Conservation (phyloP, 352 stramenopile species). For the Phytophthora litchii region DNA sequence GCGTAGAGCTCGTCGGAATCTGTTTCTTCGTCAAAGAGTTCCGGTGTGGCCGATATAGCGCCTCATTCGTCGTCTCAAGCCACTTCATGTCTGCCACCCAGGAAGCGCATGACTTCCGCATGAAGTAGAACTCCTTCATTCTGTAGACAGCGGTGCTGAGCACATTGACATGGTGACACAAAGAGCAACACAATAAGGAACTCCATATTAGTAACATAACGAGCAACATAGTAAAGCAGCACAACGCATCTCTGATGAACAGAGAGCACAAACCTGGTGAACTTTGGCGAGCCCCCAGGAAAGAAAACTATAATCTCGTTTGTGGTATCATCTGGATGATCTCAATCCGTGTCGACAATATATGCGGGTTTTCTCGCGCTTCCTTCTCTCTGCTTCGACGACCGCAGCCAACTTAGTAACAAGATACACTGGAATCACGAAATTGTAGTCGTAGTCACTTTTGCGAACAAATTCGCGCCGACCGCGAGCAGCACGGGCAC, state of each 20-base stretch:
- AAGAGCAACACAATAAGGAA: background rate
- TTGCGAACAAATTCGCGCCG: background rate
- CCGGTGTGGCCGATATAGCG: background rate
- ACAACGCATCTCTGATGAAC: background rate
- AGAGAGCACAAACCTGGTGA: slow-evolving; percentile 10
- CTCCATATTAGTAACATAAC: background rate
- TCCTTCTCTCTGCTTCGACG: slow-evolving; percentile 1
- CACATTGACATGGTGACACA: background rate
- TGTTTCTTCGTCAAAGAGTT: slow-evolving; percentile 8
- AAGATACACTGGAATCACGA: slow-evolving; percentile 1
- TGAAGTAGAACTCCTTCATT: slow-evolving; percentile 9
- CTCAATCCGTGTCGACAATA: background rate
- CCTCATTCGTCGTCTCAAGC: slow-evolving; percentile 1
- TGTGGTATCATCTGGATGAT: slow-evolving; percentile 1
- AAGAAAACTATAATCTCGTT: slow-evolving; percentile 10
- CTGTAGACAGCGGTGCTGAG: background rate
- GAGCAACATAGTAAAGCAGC: background rate
- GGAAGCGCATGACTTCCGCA: background rate
- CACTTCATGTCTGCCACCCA: slow-evolving; percentile 1
- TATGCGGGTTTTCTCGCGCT: background rate
- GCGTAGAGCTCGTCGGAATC: slow-evolving; percentile 1
- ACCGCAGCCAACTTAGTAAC: slow-evolving; percentile 5
- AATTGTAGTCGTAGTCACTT: slow-evolving; percentile 7
- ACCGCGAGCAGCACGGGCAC: slow-evolving; percentile 1
- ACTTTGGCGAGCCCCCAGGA: background rate